Evolutionary conservation across 148 eudicot species (phyloP), one percentile per base, ranked within the genome.

Genomic region (Arctostaphylos glauca): DNA sequence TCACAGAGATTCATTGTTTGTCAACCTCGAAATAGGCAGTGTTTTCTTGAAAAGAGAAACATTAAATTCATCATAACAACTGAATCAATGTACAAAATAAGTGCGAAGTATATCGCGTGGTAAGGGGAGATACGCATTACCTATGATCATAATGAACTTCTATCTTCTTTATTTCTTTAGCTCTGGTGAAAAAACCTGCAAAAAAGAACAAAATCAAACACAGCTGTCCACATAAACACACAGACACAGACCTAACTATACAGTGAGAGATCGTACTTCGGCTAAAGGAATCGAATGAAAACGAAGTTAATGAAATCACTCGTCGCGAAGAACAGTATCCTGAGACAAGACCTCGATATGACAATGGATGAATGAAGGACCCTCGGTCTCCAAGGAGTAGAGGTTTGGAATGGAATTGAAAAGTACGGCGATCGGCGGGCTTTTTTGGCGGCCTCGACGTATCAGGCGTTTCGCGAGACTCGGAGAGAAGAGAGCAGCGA

Each of bases 141-240:
- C 98, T 92, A 86, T 92, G 91, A 88, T 92, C 99, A 76, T 86
- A 47, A 8, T 78, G 89, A 2, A 90, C 87, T 88, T 88, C 92
- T 85, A 94, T 90, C 85, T 83, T 84, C 87, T 89, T 84, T 21
- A 89, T 87, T 58, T 93, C 92, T 81, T 94, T 96, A 76, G 95
- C 87, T 87, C 98, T 87, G 23, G 94, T 92, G 46, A 94, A 82
- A 83, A 92, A 87, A 88, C 81, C 99, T 94, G 90, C 89, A 90
- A 46, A 19, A 67, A 64, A 81, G 13, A 52, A 19, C 6, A 77
- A 16, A 58, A 16, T 49, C 48, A 76, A 75, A 80, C 25, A 66
- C 55, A 47, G 13, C 13, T 7, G 31, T 15, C 16, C 2, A 6
- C 48, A 55, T 77, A 38, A 23, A 23, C 5, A 62, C 41, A 46